Evolutionary conservation across 2,329 filamentous ascomycete genomes (phyloP), one percentile per base, ranked within the genome.

Genomic region (Bipolaris cookei): DNA sequence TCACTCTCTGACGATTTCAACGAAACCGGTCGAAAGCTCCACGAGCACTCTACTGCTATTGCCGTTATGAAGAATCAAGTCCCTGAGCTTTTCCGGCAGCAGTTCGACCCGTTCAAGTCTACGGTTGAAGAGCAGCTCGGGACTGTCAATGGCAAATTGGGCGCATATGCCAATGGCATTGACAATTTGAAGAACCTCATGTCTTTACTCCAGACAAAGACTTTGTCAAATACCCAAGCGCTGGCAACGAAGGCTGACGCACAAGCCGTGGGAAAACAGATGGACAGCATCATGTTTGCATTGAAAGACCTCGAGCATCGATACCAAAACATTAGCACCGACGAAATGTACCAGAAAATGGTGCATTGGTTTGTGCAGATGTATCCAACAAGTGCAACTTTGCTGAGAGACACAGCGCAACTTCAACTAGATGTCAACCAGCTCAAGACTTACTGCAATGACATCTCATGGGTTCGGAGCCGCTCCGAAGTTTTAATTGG

Each of bases 251-350:
- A 59, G 14, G 49, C 43, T 10, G 60, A 65, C 5, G 30, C 28
- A 6, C 10, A 25, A 6, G 21, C 7, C 5, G 47, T 48, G 2
- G 41, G 41, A 3, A 35, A 44, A 14, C 37, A 51, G 6, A 38
- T 56, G 3, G 59, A 63, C 23, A 18, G 10, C 2, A 41, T 67
- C 2, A 52, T n/a, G 16, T 20, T 43, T 25, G 50, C 59, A 10
- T 16, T 68, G 0, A 58, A 52, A 7, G 56, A 37, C 8, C 47
- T 73, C 2, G 58, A 69, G 21, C 30, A 51, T 16, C 67, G 67
- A 25, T 72, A 66, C 23, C 57, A 70, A n/a, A 73, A 72, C 14
- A 70, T 73, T 28, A 61, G 49, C 7, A 69, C 69, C 0, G 64
- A 64, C 14, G 54, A 66, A 6, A 20, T 71, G 8, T 41, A 67